phyloP scores from a whole-genome alignment of 2,329 filamentous ascomycete species.

The Pestalotiopsis sp. region DNA sequence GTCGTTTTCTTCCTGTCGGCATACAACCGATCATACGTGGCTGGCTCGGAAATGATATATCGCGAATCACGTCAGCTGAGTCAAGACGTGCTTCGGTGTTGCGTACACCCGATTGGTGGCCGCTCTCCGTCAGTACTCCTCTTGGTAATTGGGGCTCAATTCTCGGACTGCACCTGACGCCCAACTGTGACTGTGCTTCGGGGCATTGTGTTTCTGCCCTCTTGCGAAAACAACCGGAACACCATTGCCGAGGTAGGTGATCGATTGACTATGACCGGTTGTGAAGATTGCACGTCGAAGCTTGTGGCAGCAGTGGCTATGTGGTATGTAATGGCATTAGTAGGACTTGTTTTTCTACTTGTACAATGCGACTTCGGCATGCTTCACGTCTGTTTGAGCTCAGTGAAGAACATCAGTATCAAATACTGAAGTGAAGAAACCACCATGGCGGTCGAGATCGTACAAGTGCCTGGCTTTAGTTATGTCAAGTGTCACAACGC shows the following conservation, averaged over 20 bases:
- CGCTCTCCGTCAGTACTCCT: neutral
- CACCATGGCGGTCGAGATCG: neutral
- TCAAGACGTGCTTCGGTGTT: neutral
- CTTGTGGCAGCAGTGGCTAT: too few relatives aligned
- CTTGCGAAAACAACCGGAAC: too few relatives aligned
- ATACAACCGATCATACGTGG: neutral
- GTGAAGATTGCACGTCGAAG: neutral
- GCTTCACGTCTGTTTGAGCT: neutral
- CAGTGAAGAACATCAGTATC: neutral
- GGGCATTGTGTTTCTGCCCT: too few relatives aligned
- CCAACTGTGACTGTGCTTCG: neutral
- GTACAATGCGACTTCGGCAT: too few relatives aligned
- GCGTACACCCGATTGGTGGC: neutral
- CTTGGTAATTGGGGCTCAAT: neutral
- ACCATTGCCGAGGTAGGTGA: too few relatives aligned
- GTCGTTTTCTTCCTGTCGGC: constrained; percentile 17
- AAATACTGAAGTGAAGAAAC: neutral
- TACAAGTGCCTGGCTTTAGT: neutral
- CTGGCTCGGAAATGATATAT: neutral
- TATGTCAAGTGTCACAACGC: neutral
- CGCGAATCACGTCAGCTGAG: neutral
- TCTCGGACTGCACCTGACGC: neutral
- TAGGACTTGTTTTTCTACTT: neutral
- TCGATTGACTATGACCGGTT: too few relatives aligned
- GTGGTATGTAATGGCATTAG: neutral